Percentiles rank a stretch among this genome's conserved stretches.
phyloP scores from a whole-genome alignment of 768 basidiomycete species.

The Peribolospora kevripleyi region DNA sequence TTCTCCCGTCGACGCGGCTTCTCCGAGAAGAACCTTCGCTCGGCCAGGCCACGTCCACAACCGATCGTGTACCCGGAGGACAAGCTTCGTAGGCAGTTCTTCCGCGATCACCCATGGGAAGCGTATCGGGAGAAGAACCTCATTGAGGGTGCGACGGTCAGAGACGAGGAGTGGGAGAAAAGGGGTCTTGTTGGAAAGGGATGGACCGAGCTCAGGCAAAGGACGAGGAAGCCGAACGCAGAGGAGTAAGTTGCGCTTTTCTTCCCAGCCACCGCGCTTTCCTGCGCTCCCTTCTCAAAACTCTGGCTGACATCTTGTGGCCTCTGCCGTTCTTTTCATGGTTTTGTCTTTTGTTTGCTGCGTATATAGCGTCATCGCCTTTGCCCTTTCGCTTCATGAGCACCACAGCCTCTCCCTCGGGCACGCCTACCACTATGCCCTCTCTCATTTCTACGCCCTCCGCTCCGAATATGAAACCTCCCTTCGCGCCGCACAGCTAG shows the following conservation, averaged over 20 bases:
- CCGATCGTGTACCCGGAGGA: slow-evolving; percentile 63
- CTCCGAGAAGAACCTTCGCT: too few species aligned
- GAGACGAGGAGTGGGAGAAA: slow-evolving; percentile 26
- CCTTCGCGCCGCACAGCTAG: slow-evolving; percentile 45
- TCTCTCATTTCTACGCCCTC: slow-evolving; percentile 67
- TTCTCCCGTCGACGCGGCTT: too few species aligned
- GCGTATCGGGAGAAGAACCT: slow-evolving; percentile 56
- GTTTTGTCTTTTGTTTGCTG: background rate
- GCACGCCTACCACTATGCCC: slow-evolving; percentile 51
- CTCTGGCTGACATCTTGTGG: background rate
- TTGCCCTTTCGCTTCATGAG: slow-evolving; percentile 51
- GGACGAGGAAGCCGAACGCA: slow-evolving; percentile 53
- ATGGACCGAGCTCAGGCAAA: slow-evolving; percentile 62
- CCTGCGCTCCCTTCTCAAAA: background rate
- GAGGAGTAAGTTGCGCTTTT: slow-evolving; percentile 49
- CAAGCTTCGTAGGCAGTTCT: slow-evolving; percentile 66
- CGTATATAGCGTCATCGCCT: slow-evolving; percentile 41
- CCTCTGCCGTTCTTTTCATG: background rate
- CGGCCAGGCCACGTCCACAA: too few species aligned
- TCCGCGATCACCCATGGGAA: slow-evolving; percentile 88
- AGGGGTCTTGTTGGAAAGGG: slow-evolving; percentile 32
- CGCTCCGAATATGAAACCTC: slow-evolving; percentile 63
- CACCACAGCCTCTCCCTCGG: slow-evolving; percentile 40
- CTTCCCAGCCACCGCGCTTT: background rate
- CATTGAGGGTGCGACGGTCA: slow-evolving; percentile 32